phyloP scores from a whole-genome alignment of 306 rosid species.

The Cucumis sativus region Cucumber_9930_V3 NC_026656.2:18595001-18595500 shows the following conservation, averaged over 20 bases:
- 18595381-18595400: too few relatives aligned
- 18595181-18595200: neutral
- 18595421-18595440: too few relatives aligned
- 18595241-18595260: neutral
- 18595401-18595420: too few relatives aligned
- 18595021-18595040: neutral
- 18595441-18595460: too few relatives aligned
- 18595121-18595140: neutral
- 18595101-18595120: neutral
- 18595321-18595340: too few relatives aligned
- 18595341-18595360: too few relatives aligned
- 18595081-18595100: neutral
- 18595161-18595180: neutral
- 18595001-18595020: neutral
- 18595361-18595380: too few relatives aligned
- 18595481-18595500: too few relatives aligned
- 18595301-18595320: too few relatives aligned
- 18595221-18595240: neutral
- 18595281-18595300: too few relatives aligned
- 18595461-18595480: too few relatives aligned
- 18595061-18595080: neutral
- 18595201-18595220: neutral
- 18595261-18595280: neutral
- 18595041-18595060: neutral
- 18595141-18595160: too few relatives aligned